Conservation (phyloP, 164 flowering plant species). For the Euptelea pleiosperma region DNA sequence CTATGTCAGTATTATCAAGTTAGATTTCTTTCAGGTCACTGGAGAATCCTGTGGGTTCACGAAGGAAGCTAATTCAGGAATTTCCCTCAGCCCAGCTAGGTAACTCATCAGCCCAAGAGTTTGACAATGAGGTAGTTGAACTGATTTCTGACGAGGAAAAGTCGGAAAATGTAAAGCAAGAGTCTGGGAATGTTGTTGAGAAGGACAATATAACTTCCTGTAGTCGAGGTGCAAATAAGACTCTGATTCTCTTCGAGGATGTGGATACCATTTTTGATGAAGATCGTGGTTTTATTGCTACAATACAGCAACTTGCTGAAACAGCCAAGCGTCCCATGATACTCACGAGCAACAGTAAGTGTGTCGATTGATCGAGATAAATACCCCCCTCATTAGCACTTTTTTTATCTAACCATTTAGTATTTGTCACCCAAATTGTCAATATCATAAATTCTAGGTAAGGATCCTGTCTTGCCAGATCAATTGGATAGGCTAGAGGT, state of each 20-base stretch:
- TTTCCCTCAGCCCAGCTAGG: slow-evolving; percentile 12
- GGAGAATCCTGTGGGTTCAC: slow-evolving; percentile 26
- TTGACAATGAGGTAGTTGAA: slow-evolving; percentile 40
- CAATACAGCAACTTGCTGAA: slow-evolving; percentile 75
- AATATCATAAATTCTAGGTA: slow-evolving; percentile 38
- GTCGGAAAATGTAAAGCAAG: slow-evolving; percentile 12
- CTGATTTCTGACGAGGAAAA: slow-evolving; percentile 38
- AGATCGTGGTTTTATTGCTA: slow-evolving; percentile 79
- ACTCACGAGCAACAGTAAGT: slow-evolving; percentile 86
- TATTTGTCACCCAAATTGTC: neutral
- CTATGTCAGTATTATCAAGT: neutral
- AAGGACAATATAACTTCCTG: slow-evolving; percentile 22
- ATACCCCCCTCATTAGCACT: neutral
- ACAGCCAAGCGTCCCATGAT: slow-evolving; percentile 88
- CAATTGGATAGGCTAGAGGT: slow-evolving; percentile 59
- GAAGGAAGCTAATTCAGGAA: slow-evolving; percentile 23
- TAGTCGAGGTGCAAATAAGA: slow-evolving; percentile 37
- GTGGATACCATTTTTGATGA: slow-evolving; percentile 75
- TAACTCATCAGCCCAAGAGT: slow-evolving; percentile 20
- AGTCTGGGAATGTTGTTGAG: slow-evolving; percentile 9
- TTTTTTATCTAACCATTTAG: neutral
- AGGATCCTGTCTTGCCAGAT: slow-evolving; percentile 59
- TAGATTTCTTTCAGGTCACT: slow-evolving; percentile 44
- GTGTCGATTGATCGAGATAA: slow-evolving; percentile 2
- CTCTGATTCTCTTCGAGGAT: slow-evolving; percentile 91